Percentiles rank a stretch among this genome's conserved stretches.
Conservation (phyloP, 768 basidiomycete genomes). For the Pilatotrama ljubarskyi region DNA sequence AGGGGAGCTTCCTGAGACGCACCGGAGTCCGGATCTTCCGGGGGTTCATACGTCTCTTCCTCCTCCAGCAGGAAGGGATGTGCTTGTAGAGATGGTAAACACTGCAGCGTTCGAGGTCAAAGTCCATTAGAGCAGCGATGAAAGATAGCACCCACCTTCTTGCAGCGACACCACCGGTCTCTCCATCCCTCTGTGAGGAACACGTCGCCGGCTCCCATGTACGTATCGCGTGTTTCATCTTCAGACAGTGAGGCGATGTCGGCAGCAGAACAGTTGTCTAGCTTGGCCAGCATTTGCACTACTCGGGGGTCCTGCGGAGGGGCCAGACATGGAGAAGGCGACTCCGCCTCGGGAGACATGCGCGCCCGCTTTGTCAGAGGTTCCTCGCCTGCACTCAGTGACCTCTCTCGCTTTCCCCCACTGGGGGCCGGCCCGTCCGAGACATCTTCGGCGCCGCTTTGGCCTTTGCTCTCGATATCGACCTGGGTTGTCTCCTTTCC, state of each 20-base stretch:
- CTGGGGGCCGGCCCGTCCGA: neutral
- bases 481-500: slow-evolving; percentile 31
- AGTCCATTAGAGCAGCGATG: neutral
- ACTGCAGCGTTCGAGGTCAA: slow-evolving; percentile 41
- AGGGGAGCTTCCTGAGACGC: no score
- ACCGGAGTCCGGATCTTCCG: slow-evolving; percentile 86
- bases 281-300: no score
- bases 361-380: slow-evolving; percentile 47
- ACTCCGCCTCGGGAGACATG: slow-evolving; percentile 40
- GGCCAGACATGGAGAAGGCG: slow-evolving; percentile 48
- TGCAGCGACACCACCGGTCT: slow-evolving; percentile 78
- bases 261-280: neutral
- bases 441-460: neutral
- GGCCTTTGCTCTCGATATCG: slow-evolving; percentile 23
- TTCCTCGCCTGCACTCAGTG: slow-evolving; percentile 32
- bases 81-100: slow-evolving; percentile 52
- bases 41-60: slow-evolving; percentile 84
- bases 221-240: slow-evolving; percentile 16
- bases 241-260: no score
- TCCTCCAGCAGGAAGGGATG: slow-evolving; percentile 68
- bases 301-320: slow-evolving; percentile 44
- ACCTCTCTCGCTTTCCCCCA: slow-evolving; percentile 47
- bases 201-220: slow-evolving; percentile 65
- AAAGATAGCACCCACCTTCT: slow-evolving; percentile 43
- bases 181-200: slow-evolving; percentile 77